These are phyloP conservation scores for Coleophoma crateriformis DNA, from an alignment of 2,329 filamentous ascomycete genomes.

Conservation along the genomic window DNA sequence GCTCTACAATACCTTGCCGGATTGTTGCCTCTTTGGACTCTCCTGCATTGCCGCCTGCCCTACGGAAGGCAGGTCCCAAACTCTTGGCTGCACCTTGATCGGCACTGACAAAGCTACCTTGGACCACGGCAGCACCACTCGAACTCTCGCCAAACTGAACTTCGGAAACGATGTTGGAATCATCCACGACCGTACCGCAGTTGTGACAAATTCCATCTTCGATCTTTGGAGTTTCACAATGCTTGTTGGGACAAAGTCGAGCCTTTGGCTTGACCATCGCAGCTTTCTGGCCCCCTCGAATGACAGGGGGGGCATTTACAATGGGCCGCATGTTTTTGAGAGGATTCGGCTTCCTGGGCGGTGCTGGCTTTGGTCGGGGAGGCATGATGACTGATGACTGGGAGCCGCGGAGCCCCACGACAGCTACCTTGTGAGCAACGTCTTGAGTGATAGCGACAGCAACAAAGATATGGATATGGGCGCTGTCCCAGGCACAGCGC, in stretches of 20 bases:
- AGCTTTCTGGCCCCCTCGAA: not conserved
- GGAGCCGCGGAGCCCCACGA: no score
- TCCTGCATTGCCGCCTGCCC: constrained; percentile 50
- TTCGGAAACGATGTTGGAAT: constrained; percentile 87
- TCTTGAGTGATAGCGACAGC: not conserved
- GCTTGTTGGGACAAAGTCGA: constrained; percentile 47
- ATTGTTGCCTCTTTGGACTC: constrained; percentile 56
- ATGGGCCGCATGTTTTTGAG: constrained; percentile 4
- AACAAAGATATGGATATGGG: no score
- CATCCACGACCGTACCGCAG: constrained; percentile 79
- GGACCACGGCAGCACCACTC: constrained; percentile 80
- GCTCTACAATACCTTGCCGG: constrained; percentile 32
- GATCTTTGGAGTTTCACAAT: constrained; percentile 55
- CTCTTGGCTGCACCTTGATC: constrained; percentile 60
- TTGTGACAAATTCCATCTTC: constrained; percentile 68
- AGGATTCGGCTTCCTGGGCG: constrained; percentile 5
- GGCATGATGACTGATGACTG: not conserved
- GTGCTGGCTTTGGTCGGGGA: constrained; percentile 1
- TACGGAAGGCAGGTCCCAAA: constrained; percentile 55
- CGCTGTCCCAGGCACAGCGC: no score
- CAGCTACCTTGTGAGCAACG: no score
- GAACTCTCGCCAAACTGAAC: constrained; percentile 86
- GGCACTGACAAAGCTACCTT: constrained; percentile 82
- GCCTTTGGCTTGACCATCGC: constrained; percentile 6
- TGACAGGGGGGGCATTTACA: constrained; percentile 1